Evolutionary conservation across 225 moss, liverwort and hornwort species (phyloP).

Genomic region (Bryoerythrophyllum caledonicum): DNA sequence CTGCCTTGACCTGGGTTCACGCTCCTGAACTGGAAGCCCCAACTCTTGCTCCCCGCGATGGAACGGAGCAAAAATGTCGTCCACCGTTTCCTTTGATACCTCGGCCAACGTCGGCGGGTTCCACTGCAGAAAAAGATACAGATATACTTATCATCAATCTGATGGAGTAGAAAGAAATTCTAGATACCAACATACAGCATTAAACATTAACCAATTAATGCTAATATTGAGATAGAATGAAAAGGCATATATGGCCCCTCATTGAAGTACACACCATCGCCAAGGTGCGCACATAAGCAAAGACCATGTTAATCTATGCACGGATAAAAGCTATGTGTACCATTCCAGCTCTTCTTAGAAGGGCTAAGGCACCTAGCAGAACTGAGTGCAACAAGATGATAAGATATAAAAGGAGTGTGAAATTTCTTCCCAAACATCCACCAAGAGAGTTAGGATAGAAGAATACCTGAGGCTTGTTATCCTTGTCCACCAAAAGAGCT

Average conservation of each 20-base stretch:
- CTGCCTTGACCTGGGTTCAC: constrained; percentile 53
- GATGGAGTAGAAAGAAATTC: not conserved
- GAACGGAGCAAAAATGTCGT: constrained; percentile 73
- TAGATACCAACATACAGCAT: not conserved
- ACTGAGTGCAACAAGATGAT: constrained; percentile 26
- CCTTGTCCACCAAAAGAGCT: constrained; percentile 89
- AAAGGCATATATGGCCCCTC: constrained; percentile 18
- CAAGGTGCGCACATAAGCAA: constrained; percentile 30
- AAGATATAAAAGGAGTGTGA: not conserved
- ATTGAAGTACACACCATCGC: constrained; percentile 26
- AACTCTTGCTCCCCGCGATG: constrained; percentile 64
- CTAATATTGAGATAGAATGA: not conserved
- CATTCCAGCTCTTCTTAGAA: constrained; percentile 17
- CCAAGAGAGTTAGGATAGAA: not conserved
- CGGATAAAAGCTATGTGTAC: constrained; percentile 25
- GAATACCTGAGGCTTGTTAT: constrained; percentile 78
- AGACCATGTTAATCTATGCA: constrained; percentile 33
- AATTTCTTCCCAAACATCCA: not conserved
- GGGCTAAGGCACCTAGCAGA: constrained; percentile 23
- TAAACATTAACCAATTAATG: not conserved
- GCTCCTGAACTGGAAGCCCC: constrained; percentile 65
- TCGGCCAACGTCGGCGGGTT: constrained; percentile 72
- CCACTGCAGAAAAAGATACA: constrained; percentile 58
- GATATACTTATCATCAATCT: not conserved
- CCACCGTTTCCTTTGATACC: constrained; percentile 66